These are phyloP conservation scores for Boletus rex-veris DNA, from an alignment of 768 basidiomycete genomes.

Conservation along the genomic window DNA sequence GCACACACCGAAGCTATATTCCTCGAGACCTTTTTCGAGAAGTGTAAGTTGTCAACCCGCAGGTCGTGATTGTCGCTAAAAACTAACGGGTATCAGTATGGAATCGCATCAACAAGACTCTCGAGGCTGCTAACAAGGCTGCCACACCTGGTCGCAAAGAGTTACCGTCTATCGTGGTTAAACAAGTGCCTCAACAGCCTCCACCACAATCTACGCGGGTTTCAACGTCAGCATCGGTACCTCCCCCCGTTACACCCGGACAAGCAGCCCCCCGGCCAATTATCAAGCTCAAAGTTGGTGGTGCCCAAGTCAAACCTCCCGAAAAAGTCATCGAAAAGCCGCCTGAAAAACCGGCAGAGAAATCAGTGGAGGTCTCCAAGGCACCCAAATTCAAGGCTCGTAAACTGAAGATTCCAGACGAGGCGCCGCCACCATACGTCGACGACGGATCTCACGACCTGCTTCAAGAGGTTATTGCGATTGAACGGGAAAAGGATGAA, in stretches of 20 bases:
- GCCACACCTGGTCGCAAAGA: constrained; percentile 22
- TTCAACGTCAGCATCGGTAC: constrained; percentile 10
- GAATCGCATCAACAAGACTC: constrained; percentile 80
- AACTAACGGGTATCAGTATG: constrained; percentile 56
- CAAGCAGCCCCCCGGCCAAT: constrained; percentile 48
- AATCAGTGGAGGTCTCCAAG: constrained; percentile 33
- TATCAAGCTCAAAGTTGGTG: constrained; percentile 68
- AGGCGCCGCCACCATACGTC: constrained; percentile 62
- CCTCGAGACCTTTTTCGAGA: constrained; percentile 81
- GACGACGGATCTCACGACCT: constrained; percentile 83
- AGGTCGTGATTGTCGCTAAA: constrained; percentile 6
- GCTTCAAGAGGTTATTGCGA: constrained; percentile 76
- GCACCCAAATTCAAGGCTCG: constrained; percentile 38
- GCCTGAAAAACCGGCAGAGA: constrained; percentile 21
- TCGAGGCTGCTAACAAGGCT: constrained; percentile 61
- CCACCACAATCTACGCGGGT: constrained; percentile 9
- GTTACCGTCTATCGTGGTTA: constrained; percentile 26
- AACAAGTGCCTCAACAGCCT: constrained; percentile 19
- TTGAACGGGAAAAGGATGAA: constrained; percentile 65
- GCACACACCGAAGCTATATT: constrained; percentile 73
- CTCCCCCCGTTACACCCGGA: constrained; percentile 14
- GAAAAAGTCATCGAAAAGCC: constrained; percentile 29
- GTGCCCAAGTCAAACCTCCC: constrained; percentile 35
- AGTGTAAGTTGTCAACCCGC: constrained; percentile 50
- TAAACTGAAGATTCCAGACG: constrained; percentile 43